Conservation (phyloP, 2,329 filamentous ascomycete genomes). For the Neofusicoccum laricinum region DNA sequence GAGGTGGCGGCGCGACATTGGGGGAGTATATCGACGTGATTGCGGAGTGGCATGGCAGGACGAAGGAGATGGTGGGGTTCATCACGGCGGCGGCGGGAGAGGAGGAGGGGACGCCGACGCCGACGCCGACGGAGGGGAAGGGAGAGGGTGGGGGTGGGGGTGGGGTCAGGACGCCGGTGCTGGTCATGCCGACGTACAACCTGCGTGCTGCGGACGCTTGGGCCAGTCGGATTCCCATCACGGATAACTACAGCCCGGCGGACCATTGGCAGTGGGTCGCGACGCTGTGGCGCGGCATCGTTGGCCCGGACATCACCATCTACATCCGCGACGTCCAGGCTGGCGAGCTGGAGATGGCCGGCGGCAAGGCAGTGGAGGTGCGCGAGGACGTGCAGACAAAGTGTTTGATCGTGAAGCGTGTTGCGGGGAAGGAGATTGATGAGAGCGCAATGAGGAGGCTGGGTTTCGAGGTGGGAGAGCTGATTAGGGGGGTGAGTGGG, state of each 20-base stretch:
- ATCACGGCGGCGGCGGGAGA: constrained; percentile 37
- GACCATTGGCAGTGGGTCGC: constrained; percentile 99
- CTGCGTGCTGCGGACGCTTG: constrained; percentile 75
- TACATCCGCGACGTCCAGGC: constrained; percentile 53
- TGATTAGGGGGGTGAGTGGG: constrained; percentile 47
- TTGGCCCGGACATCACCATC: constrained; percentile 76
- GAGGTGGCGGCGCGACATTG: constrained; percentile 23
- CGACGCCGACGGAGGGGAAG: background rate
- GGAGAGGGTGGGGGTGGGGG: background rate
- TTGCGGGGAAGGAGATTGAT: constrained; percentile 32
- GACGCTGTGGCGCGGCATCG: constrained; percentile 82
- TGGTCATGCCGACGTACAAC: constrained; percentile 76
- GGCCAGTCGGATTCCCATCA: constrained; percentile 69
- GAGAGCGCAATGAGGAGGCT: constrained; percentile 64
- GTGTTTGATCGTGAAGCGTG: constrained; percentile 38
- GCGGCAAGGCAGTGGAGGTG: constrained; percentile 35
- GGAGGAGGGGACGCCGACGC: background rate
- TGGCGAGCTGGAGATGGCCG: constrained; percentile 19
- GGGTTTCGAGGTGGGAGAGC: constrained; percentile 86
- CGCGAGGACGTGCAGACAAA: constrained; percentile 39
- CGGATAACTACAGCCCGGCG: constrained; percentile 73
- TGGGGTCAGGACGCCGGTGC: constrained; percentile 57
- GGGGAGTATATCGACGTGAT: constrained; percentile 65
- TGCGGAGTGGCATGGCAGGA: constrained; percentile 71
- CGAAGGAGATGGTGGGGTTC: constrained; percentile 64